Base-by-base conservation (phyloP, 495 filamentous ascomycete genomes). In the Aspergillus funiculosus region DNA sequence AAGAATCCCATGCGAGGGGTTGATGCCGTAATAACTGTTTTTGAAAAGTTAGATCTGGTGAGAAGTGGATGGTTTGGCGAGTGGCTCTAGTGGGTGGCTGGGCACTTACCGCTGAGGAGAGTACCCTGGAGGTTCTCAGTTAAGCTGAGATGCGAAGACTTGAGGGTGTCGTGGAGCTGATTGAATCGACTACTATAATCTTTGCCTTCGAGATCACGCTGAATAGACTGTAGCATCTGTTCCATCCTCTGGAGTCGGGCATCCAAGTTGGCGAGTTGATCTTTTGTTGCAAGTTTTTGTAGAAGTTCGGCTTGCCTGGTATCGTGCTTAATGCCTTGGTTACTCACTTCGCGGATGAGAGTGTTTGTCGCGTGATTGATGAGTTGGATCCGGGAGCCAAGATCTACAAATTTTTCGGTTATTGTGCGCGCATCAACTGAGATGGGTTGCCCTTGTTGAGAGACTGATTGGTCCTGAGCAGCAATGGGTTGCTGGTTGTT, bases 341-440 rank as follows among this genome's bases (percentile, higher is more conserved):
- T 57, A 36, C 69, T 68, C n/a, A 85, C 54, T 32, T 85, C 73
- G 31, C 78, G 78, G 62, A 85, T 75, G 59, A 91, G 72, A 60
- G 73, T 80, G 32, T 77, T 79, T 24, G 87, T 67, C 41, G 83
- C 80, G 51, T 89, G 81, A 69, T 82, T 82, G 50, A 89, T 69
- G 31, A 73, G 74, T 60, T 94, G 84, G 6, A 97, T 64, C 6
- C 87, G 81, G 71, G 84, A 83, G 63, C 88, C 78, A 7, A 96
- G 74, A 58, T 96, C 88, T 11, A 71, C 74, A 59, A 94, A 91
- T 57, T 94, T 88, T 17, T 68, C 58, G 29, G 64, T 59, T 25
- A 74, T 73, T n/a, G 54, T 53, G 39, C 43, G 39, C 11, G 46
- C 38, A 20, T 56, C 39, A 24, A 38, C 30, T 17, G 50, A 62